A percentile compares a stretch with the other conserved stretches of the same genome.
These are phyloP conservation scores for Hypoxylon sp. DNA, from an alignment of 2,329 filamentous ascomycete genomes.

Conservation along the genomic window DNA sequence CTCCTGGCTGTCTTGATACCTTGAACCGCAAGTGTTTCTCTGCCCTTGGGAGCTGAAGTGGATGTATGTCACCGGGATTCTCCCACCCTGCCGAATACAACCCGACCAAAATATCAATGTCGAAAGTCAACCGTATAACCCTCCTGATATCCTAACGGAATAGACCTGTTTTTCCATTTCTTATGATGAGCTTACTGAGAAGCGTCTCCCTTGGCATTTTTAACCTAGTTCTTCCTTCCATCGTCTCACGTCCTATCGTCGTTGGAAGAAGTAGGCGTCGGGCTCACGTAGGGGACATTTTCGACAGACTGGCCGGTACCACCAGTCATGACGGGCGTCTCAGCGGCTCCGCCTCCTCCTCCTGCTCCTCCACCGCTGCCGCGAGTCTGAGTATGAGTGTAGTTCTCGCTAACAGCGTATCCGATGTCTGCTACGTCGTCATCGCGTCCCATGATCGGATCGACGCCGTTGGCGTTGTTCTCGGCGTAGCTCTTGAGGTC, in stretches of 20 bases:
- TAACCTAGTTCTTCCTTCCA: background rate
- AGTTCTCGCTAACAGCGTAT: background rate
- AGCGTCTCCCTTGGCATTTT: background rate
- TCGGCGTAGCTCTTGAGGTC: conserved; percentile 80
- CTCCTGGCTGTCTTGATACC: background rate
- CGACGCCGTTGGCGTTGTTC: conserved; percentile 47
- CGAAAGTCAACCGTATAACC: conserved; percentile 10
- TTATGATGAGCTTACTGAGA: background rate
- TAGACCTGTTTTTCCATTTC: background rate
- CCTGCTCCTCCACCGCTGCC: background rate
- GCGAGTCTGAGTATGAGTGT: background rate
- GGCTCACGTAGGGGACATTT: conserved; percentile 22
- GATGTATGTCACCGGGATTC: background rate
- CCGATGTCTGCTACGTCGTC: conserved; percentile 10
- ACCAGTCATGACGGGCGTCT: conserved; percentile 21
- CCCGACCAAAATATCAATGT: conserved; percentile 10
- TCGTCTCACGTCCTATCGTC: conserved; percentile 1
- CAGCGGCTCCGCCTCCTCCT: too few species aligned
- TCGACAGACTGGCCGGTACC: conserved; percentile 22
- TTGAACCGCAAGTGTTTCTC: background rate
- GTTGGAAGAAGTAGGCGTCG: conserved; percentile 18
- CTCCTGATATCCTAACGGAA: background rate
- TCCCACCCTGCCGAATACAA: background rate
- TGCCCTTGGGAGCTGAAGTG: background rate
- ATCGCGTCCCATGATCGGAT: conserved; percentile 11